Conservation (phyloP, 2,329 filamentous ascomycete species). For the Annulohypoxylon truncatum region DNA sequence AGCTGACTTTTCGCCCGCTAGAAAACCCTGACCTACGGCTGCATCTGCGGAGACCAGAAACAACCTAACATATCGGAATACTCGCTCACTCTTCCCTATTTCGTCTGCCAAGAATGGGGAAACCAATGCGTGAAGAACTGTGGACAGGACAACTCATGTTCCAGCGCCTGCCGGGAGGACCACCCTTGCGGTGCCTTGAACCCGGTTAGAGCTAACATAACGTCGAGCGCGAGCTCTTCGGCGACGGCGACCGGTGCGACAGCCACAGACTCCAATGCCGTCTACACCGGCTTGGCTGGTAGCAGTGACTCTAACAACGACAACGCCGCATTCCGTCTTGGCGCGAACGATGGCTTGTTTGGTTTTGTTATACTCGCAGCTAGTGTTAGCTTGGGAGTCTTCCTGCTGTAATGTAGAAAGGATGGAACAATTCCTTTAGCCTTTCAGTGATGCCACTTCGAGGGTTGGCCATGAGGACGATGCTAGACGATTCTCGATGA, state of each 20-base stretch:
- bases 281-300: slow-evolving; percentile 54
- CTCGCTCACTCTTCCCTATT: slow-evolving; percentile 82
- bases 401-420: slow-evolving; percentile 30
- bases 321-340: slow-evolving; percentile 33
- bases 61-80: slow-evolving; percentile 81
- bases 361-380: slow-evolving; percentile 37
- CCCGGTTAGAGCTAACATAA: slow-evolving; percentile 70
- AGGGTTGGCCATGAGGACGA: background rate
- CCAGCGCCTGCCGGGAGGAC: slow-evolving; percentile 69
- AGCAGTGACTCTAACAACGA: slow-evolving; percentile 25
- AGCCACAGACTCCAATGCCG: slow-evolving; percentile 49
- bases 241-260: slow-evolving; percentile 54
- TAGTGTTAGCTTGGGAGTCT: slow-evolving; percentile 35
- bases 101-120: slow-evolving; percentile 77
- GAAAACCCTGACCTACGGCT: slow-evolving; percentile 74
- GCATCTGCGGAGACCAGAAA: slow-evolving; percentile 74
- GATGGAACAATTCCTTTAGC: background rate
- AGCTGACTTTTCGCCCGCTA: slow-evolving; percentile 47
- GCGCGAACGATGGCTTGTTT: slow-evolving; percentile 35
- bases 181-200: slow-evolving; percentile 78
- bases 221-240: slow-evolving; percentile 54
- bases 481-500: background rate
- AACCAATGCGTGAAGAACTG: slow-evolving; percentile 74
- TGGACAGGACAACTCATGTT: slow-evolving; percentile 66
- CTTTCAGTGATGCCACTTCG: background rate